Evolutionary conservation across 345 rosid genomes (phyloP).

Genomic region (Brassica carinata): DNA sequence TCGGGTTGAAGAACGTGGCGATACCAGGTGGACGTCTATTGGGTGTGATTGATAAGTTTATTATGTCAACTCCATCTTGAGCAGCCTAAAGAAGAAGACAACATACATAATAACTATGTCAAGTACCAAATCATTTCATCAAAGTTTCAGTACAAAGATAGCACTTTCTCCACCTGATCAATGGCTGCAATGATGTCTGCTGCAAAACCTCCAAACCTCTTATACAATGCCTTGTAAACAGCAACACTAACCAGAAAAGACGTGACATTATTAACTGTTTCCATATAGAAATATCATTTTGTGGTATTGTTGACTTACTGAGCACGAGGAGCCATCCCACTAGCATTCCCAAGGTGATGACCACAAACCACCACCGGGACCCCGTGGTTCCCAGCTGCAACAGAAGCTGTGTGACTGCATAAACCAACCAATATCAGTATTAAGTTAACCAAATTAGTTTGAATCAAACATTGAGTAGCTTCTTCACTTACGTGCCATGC

Average conservation of each 20-base stretch:
- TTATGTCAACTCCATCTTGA: constrained; percentile 95
- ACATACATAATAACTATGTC: constrained; percentile 16
- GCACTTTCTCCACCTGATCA: constrained; percentile 68
- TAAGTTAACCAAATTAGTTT: background rate
- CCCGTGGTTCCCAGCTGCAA: constrained; percentile 98
- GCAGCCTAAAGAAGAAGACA: constrained; percentile 63
- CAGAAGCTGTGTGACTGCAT: constrained; percentile 93
- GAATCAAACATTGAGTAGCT: background rate
- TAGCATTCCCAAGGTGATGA: constrained; percentile 90
- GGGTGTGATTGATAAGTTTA: constrained; percentile 93
- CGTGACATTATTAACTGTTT: background rate
- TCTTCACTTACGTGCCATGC: constrained; percentile 87
- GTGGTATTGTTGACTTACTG: constrained; percentile 58
- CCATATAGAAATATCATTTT: background rate
- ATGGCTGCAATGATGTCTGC: constrained; percentile 98
- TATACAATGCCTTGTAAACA: constrained; percentile 90
- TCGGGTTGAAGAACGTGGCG: constrained; percentile 94
- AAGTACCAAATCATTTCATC: background rate
- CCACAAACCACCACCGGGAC: constrained; percentile 85
- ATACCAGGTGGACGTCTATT: constrained; percentile 93
- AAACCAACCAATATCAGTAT: constrained; percentile 6
- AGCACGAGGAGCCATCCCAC: constrained; percentile 99
- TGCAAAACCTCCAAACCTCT: constrained; percentile 95
- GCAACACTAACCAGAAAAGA: constrained; percentile 67
- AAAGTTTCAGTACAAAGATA: background rate